A percentile compares a stretch with the other conserved stretches of the same genome.
Conservation (phyloP, 768 basidiomycete species). For the Leucosporidium yakuticum region DNA sequence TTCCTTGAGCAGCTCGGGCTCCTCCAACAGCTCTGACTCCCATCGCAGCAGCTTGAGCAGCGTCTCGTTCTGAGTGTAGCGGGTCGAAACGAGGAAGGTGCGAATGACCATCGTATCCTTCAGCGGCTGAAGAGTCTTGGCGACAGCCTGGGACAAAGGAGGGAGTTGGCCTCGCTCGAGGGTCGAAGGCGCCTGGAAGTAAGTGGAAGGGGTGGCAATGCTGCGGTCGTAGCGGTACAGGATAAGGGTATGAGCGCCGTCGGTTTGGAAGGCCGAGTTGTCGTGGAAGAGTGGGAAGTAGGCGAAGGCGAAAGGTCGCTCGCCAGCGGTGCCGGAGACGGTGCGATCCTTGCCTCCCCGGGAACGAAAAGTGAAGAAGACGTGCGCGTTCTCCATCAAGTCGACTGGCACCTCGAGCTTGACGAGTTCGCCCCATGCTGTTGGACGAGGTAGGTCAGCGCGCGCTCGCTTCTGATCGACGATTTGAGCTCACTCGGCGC, state of each 20-base stretch:
- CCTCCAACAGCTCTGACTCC: constrained; percentile 58
- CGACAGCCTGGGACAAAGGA: constrained; percentile 51
- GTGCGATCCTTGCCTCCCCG: constrained; percentile 48
- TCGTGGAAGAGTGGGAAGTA: constrained; percentile 81
- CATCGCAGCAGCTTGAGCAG: constrained; percentile 73
- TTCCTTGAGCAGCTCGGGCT: constrained; percentile 58
- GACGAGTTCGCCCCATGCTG: constrained; percentile 82
- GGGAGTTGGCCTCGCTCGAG: constrained; percentile 48
- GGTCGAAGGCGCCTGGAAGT: constrained; percentile 65
- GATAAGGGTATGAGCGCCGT: constrained; percentile 77
- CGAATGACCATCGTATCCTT: constrained; percentile 67
- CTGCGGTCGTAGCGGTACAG: constrained; percentile 68
- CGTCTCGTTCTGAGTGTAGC: constrained; percentile 82
- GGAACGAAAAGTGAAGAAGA: constrained; percentile 90
- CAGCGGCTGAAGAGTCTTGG: constrained; percentile 60
- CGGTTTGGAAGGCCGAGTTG: constrained; percentile 70
- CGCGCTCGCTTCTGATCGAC: neutral
- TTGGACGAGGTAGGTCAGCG: neutral
- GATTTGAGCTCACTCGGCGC: constrained; percentile 56
- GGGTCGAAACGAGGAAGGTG: constrained; percentile 84
- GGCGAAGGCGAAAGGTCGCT: constrained; percentile 74
- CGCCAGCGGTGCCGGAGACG: constrained; percentile 15
- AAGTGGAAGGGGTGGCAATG: constrained; percentile 54
- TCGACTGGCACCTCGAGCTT: constrained; percentile 71
- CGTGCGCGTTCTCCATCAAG: constrained; percentile 69